These are phyloP conservation scores for Talaromyces proteolyticus DNA, from an alignment of 495 filamentous ascomycete species.

Conservation along the genomic window DNA sequence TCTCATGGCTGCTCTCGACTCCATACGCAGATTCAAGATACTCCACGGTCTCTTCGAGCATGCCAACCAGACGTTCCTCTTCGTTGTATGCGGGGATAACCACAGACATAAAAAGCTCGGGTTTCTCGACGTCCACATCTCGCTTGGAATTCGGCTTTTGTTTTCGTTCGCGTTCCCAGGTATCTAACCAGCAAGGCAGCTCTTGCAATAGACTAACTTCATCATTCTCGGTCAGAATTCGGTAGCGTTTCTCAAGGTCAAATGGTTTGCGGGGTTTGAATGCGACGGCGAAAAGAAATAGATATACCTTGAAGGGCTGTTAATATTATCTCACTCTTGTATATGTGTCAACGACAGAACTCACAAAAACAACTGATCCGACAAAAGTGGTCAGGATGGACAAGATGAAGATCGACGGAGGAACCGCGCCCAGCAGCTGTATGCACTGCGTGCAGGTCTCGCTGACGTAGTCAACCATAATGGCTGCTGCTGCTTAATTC, in stretches of 20 bases:
- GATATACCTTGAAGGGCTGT: slow-evolving; percentile 51
- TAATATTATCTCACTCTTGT: neutral
- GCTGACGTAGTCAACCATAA: slow-evolving; percentile 27
- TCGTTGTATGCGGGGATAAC: slow-evolving; percentile 97
- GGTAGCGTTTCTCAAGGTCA: slow-evolving; percentile 81
- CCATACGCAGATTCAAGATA: slow-evolving; percentile 76
- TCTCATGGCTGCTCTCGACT: slow-evolving; percentile 22
- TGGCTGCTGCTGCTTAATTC: slow-evolving; percentile 1
- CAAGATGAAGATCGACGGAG: slow-evolving; percentile 22
- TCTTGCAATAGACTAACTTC: slow-evolving; percentile 48
- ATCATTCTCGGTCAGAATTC: slow-evolving; percentile 64
- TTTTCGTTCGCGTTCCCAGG: slow-evolving; percentile 45
- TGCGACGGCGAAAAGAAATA: slow-evolving; percentile 65
- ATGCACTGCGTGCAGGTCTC: slow-evolving; percentile 31
- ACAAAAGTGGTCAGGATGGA: slow-evolving; percentile 21
- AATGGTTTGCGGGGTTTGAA: slow-evolving; percentile 70
- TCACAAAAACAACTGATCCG: slow-evolving; percentile 33
- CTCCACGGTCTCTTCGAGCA: slow-evolving; percentile 85
- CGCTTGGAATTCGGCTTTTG: slow-evolving; percentile 31
- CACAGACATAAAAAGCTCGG: slow-evolving; percentile 70
- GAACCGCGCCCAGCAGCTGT: slow-evolving; percentile 19
- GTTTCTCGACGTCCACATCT: slow-evolving; percentile 35
- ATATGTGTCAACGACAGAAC: neutral
- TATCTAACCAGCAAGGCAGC: slow-evolving; percentile 82
- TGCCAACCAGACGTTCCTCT: slow-evolving; percentile 68